Evolutionary conservation across 192 early-diverging fungal genomes (phyloP).

Genomic region (Coemansia sp.): DNA sequence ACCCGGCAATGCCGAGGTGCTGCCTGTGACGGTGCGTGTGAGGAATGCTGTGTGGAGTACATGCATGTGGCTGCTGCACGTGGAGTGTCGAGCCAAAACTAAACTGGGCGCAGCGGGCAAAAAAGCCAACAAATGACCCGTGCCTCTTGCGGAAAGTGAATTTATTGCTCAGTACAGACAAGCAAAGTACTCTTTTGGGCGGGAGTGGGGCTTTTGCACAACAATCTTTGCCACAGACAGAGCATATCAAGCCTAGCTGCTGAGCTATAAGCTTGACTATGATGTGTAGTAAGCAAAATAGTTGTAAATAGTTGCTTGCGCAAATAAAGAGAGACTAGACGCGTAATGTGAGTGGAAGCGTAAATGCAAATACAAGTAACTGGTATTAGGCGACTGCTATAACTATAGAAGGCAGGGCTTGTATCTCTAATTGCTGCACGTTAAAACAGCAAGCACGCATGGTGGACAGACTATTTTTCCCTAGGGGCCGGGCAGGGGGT

Average conservation of each 20-base stretch:
- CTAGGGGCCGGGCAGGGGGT: too few species aligned
- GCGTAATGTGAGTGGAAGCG: background rate
- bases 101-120: background rate
- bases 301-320: background rate
- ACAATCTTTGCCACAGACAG: too few species aligned
- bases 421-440: too few species aligned
- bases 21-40: slow-evolving; percentile 7
- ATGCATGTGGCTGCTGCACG: slow-evolving; percentile 11
- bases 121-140: background rate
- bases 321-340: background rate
- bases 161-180: too few species aligned
- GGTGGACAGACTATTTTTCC: too few species aligned
- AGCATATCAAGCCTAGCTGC: too few species aligned
- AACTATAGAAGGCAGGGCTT: too few species aligned
- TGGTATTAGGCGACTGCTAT: too few species aligned
- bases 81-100: background rate
- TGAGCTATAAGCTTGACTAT: background rate
- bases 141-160: background rate
- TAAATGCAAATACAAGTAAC: background rate
- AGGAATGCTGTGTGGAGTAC: slow-evolving; percentile 7
- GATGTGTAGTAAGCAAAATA: background rate
- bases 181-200: too few species aligned
- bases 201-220: too few species aligned
- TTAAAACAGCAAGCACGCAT: too few species aligned
- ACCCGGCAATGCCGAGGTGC: slow-evolving; percentile 8